These are phyloP conservation scores for Yarrowia osloensis DNA, from an alignment of 805 yeast genomes.

Conservation along the genomic window DNA sequence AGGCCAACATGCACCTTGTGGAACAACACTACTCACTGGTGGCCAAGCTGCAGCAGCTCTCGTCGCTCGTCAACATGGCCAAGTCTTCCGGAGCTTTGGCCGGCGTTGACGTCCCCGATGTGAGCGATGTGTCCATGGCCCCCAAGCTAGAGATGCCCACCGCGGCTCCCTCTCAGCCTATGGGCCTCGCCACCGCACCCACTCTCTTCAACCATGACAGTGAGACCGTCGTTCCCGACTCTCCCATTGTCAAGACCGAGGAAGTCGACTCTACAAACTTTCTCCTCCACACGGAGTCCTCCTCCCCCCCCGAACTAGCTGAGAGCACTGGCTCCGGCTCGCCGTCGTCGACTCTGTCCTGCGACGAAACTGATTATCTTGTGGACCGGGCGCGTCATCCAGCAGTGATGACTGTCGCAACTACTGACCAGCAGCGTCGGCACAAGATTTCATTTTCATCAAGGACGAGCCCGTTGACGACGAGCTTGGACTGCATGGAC, in stretches of 20 bases:
- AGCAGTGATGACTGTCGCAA: slow-evolving; percentile 39
- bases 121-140: slow-evolving; percentile 1
- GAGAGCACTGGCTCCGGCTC: slow-evolving; percentile 34
- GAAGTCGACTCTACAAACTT: slow-evolving; percentile 26
- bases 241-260: slow-evolving; percentile 27
- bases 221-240: slow-evolving; percentile 20
- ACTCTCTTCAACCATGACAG: slow-evolving; percentile 8
- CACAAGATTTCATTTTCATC: slow-evolving; percentile 31
- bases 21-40: slow-evolving; percentile 36
- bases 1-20: slow-evolving; percentile 33
- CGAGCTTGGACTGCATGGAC: slow-evolving; percentile 25
- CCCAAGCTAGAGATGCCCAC: background rate
- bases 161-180: background rate
- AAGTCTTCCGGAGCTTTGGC: slow-evolving; percentile 36
- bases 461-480: slow-evolving; percentile 28
- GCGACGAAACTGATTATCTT: slow-evolving; percentile 29
- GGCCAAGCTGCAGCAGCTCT: slow-evolving; percentile 34
- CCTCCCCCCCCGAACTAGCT: slow-evolving; percentile 26
- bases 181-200: slow-evolving; percentile 2
- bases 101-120: slow-evolving; percentile 29
- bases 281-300: slow-evolving; percentile 26
- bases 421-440: slow-evolving; percentile 39
- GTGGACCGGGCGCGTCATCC: slow-evolving; percentile 40
- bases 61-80: slow-evolving; percentile 34
- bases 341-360: slow-evolving; percentile 35